Percentiles rank a stretch among this genome's conserved stretches.
phyloP scores from a whole-genome alignment of 2,329 filamentous ascomycete genomes.

The Exophiala dermatitidis region DNA sequence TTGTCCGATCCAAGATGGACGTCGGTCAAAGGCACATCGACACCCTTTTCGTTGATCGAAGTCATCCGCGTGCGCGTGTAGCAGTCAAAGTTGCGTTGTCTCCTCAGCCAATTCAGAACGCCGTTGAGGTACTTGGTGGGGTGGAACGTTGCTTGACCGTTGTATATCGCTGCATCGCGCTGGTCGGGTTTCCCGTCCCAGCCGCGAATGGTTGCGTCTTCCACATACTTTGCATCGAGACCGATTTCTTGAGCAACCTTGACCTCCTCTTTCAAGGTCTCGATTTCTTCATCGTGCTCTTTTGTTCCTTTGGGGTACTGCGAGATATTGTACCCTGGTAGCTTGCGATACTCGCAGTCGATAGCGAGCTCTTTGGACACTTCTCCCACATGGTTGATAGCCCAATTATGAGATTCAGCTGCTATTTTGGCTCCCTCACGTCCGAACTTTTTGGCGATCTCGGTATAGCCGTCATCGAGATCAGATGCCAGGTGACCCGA shows the following conservation, averaged over 20 bases:
- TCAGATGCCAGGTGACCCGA: slow-evolving; percentile 50
- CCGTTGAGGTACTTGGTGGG: slow-evolving; percentile 51
- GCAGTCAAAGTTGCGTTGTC: slow-evolving; percentile 49
- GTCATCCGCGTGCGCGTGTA: slow-evolving; percentile 47
- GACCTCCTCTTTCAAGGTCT: slow-evolving; percentile 42
- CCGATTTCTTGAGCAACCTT: slow-evolving; percentile 41
- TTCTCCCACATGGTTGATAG: slow-evolving; percentile 46
- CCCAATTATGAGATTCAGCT: slow-evolving; percentile 51
- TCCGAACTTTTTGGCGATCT: slow-evolving; percentile 49
- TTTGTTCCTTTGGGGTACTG: slow-evolving; percentile 40
- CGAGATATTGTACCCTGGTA: slow-evolving; percentile 47
- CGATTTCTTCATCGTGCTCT: slow-evolving; percentile 42
- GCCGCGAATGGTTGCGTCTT: slow-evolving; percentile 44
- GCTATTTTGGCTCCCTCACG: slow-evolving; percentile 43
- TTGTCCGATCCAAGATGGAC: slow-evolving; percentile 41
- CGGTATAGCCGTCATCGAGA: slow-evolving; percentile 48
- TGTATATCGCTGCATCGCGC: slow-evolving; percentile 44
- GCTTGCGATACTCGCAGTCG: slow-evolving; percentile 50
- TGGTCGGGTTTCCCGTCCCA: slow-evolving; percentile 49
- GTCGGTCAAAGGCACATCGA: slow-evolving; percentile 31
- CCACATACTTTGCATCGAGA: slow-evolving; percentile 36
- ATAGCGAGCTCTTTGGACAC: slow-evolving; percentile 45
- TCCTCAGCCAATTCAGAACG: slow-evolving; percentile 45
- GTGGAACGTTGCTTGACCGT: slow-evolving; percentile 49
- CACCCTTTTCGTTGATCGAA: slow-evolving; percentile 44